Evolutionary conservation across 257 asterid genomes (phyloP).

Genomic region (Solanum sejunctum): DNA sequence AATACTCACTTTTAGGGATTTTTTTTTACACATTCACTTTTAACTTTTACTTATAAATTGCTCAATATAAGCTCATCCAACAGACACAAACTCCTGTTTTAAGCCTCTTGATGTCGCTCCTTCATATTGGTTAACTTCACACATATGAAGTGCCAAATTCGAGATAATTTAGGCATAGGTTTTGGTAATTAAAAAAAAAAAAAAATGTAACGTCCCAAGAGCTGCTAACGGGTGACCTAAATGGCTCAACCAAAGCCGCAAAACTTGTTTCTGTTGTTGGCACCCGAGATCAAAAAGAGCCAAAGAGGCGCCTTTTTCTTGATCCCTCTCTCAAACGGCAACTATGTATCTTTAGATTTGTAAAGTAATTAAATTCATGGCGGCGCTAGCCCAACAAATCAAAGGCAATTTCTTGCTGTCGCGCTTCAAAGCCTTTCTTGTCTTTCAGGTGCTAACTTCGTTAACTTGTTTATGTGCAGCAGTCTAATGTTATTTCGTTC

Average conservation of each 20-base stretch:
- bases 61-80: too few relatives aligned
- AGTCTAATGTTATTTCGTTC: constrained; percentile 1
- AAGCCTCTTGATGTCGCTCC: too few relatives aligned
- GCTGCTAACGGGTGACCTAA: not conserved
- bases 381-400: constrained; percentile 22
- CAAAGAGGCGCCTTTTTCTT: constrained; percentile 1
- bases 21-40: too few relatives aligned
- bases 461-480: not conserved
- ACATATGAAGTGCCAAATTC: too few relatives aligned
- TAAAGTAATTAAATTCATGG: constrained; percentile 12
- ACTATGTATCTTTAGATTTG: constrained; percentile 9
- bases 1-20: too few relatives aligned
- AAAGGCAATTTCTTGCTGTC: constrained; percentile 18
- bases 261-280: not conserved
- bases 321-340: constrained; percentile 1
- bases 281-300: not conserved
- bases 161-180: too few relatives aligned
- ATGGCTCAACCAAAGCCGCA: not conserved
- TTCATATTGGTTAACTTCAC: too few relatives aligned
- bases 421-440: constrained; percentile 28
- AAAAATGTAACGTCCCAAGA: not conserved
- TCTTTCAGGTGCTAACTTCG: constrained; percentile 28
- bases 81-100: too few relatives aligned
- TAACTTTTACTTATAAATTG: too few relatives aligned
- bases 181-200: too few relatives aligned